Evolutionary conservation across 352 stramenopile genomes (phyloP), one percentile per base, ranked within the genome.

Genomic region (Globisporangium heterothallicum): DNA sequence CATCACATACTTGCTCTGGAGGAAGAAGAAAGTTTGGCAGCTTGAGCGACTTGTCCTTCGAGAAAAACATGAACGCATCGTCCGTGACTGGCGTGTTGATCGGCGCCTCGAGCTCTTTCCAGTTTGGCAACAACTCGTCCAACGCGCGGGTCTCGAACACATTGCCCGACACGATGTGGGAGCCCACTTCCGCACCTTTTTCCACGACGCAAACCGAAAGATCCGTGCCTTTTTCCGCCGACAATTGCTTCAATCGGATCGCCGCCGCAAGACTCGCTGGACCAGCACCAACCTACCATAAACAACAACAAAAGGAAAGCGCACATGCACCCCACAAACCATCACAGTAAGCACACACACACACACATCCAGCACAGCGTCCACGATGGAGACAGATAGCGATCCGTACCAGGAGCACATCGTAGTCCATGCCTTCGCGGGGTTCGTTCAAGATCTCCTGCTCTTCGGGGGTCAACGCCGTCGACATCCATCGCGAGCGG

Each of bases 221-320:
- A 32, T 99, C 97, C 40, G 79, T 94, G 64, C 88, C 86, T 49
- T 97, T 90, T 63, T 98, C 83, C 12, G 73, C 66, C 61, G 84
- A 96, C 12, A 99, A 77, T 74, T 99, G 97, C 78, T 99, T 99
- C 49, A 99, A 69, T 30, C 95, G 91, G 64, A 99, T 99, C 13
- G 96, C 88, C 22, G 97, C 93, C 16, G 94, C 77, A 16, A 99
- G 86, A 66, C 95, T 97, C 36, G 96, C 92, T 6, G 86, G 87
- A 2, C 87, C 88, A 8, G 73, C 84, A 53, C 84, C 84, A 10
- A 94, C 70, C 75, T 86, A 36, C 19, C 32, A n/a, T 16, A 38
- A n/a, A n/a, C n/a, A n/a, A n/a, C n/a, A n/a, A n/a, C n/a, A n/a
- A n/a, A 13, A 19, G 35, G 6, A 14, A 38, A 29, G 26, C n/a